These are phyloP conservation scores for Stropharia rugosoannulata DNA, from an alignment of 768 basidiomycete species.

Conservation along the genomic window DNA sequence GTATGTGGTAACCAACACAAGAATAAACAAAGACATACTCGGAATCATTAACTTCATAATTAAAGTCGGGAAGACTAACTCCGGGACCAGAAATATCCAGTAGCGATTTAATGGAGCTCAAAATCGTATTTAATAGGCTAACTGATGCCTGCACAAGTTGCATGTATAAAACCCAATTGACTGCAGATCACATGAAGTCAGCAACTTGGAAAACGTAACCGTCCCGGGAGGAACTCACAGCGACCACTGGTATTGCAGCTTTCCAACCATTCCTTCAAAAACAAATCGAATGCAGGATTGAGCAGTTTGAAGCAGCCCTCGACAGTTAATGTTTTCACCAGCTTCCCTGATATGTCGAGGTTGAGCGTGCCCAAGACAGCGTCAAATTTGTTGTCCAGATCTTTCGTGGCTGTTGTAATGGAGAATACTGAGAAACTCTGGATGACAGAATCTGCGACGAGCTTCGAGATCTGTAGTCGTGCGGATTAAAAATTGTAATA, in stretches of 20 bases:
- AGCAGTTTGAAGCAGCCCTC: slow-evolving; percentile 42
- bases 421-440: slow-evolving; percentile 42
- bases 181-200: slow-evolving; percentile 28
- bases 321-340: slow-evolving; percentile 37
- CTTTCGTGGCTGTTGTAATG: slow-evolving; percentile 50
- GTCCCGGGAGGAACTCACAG: slow-evolving; percentile 36
- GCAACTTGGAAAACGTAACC: background rate
- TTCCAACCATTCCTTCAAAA: slow-evolving; percentile 47
- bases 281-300: slow-evolving; percentile 34
- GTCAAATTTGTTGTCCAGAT: slow-evolving; percentile 57
- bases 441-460: slow-evolving; percentile 42
- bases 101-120: slow-evolving; percentile 26
- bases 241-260: slow-evolving; percentile 38
- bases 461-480: slow-evolving; percentile 43
- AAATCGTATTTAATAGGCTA: slow-evolving; percentile 39
- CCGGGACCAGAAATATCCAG: slow-evolving; percentile 18
- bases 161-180: slow-evolving; percentile 56
- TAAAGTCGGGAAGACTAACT: slow-evolving; percentile 32
- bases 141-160: slow-evolving; percentile 41
- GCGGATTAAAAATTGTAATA: background rate
- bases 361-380: slow-evolving; percentile 37
- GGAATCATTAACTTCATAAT: slow-evolving; percentile 35
- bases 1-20: background rate
- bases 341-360: slow-evolving; percentile 58
- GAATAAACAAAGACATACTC: slow-evolving; percentile 9